Base-by-base conservation (phyloP, 1,284 basidiomycete genomes). In the Microbotryomycetes sp. region DNA sequence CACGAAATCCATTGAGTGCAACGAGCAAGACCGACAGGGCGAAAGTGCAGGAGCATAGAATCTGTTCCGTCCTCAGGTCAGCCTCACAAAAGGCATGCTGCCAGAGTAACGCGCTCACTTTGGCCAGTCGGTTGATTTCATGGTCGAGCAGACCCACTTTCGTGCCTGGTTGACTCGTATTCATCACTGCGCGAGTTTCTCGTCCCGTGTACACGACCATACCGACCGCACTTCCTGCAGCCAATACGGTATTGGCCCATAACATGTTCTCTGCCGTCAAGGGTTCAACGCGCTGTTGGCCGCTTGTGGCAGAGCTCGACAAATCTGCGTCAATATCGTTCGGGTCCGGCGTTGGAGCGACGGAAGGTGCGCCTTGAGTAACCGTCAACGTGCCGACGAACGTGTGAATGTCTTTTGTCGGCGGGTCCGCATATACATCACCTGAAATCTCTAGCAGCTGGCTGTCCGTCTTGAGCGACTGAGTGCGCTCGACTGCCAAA, bases 131-230 rank as follows among this genome's bases (percentile, higher is more conserved):
- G 75, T 98, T 98, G 69, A 99, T 93, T 76, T 99, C 96, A 54
- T 90, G 73, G 75, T 99, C 96, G 59, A 98, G 75, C 47, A 94
- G 75, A 3, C 96, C 94, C 52, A 91, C 84, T 75, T 99, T 99
- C 1, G 93, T 97, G 71, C 88, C 88, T 0, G 96, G 92, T 76
- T 97, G 91, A 68, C 88, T 92, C 1, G 94, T 99, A 71, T 99
- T 99, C 89, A 99, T 91, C n/a, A 97, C 93, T 0, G 94, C 93
- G 48, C 96, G 80, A 2, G 94, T 97, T 74, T 99, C 94, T 0
- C 86, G 79, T 0, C 94, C 94, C 1, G 94, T 98, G 73, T 97
- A 98, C 5, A 96, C 81, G 4, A 98, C 86, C 56, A 97, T 83
- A 0, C 94, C 93, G 46, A 97, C 83, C 0, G 91, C 93, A 16